phyloP scores from a whole-genome alignment of 306 rosid genomes.

The Cucumis melo region DNA sequence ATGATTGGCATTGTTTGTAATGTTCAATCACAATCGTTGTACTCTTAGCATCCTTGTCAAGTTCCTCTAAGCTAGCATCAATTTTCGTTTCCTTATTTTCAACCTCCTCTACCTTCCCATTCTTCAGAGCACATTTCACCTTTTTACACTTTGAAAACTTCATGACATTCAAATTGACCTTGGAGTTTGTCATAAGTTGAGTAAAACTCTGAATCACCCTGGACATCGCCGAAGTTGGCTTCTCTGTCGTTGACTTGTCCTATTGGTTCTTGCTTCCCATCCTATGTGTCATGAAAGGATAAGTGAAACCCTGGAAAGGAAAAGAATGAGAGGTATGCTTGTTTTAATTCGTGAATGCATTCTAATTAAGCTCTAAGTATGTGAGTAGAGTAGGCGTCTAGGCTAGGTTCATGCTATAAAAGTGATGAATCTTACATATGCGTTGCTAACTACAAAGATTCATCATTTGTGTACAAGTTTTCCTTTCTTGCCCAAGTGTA shows the following conservation, averaged over 20 bases:
- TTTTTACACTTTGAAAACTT: constrained; percentile 7
- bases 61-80: neutral
- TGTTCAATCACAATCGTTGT: constrained; percentile 35
- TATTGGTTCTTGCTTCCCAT: constrained; percentile 11
- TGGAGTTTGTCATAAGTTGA: constrained; percentile 2
- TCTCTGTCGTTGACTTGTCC: constrained; percentile 2
- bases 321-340: neutral
- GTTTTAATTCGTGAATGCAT: too few relatives aligned
- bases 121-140: neutral
- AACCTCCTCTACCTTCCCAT: neutral
- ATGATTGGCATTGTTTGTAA: constrained; percentile 55
- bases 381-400: too few relatives aligned
- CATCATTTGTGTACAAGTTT: too few relatives aligned
- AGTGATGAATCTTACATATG: too few relatives aligned
- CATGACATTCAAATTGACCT: neutral
- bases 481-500: too few relatives aligned
- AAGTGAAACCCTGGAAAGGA: neutral
- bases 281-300: constrained; percentile 24
- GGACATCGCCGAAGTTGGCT: neutral
- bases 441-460: too few relatives aligned
- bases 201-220: constrained; percentile 19
- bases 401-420: too few relatives aligned
- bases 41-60: neutral
- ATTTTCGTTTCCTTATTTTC: neutral
- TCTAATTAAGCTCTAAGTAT: too few relatives aligned